Base-by-base conservation (phyloP, 345 rosid species). In the Ailanthus altissimus region DNA sequence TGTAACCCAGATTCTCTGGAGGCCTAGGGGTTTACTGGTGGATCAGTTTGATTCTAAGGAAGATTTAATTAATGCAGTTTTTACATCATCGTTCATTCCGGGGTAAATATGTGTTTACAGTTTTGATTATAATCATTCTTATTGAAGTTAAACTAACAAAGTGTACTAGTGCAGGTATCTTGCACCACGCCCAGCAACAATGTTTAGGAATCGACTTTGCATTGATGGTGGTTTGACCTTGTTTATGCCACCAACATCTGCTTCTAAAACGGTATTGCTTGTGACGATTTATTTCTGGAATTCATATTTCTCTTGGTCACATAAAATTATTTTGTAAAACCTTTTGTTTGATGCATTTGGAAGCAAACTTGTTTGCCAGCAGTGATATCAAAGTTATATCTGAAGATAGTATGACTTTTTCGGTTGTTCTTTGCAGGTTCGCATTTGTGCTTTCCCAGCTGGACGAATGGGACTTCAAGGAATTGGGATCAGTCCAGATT, bases 171-270 rank as follows among this genome's bases (percentile, higher is more conserved):
- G 81, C 93, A 93, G 98, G 64, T 96, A 93, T 89, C 97, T 93
- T 58, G 97, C 99, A 21, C 99, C 99, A 79, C 82, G 86, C 70
- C 98, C 97, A 45, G 98, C 92, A 71, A 96, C 98, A 16, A 79
- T 91, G 82, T 96, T 92, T 62, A 90, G 97, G 61, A 89, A 93
- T 81, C 89, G 91, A 73, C 84, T 93, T 38, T 96, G 97, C 83
- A 86, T 93, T 73, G 99, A 96, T 85, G 99, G 99, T 76, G 99
- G 98, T 63, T 86, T 92, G 83, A 93, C 99, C 21, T 85, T 96
- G 82, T 93, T 92, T 83, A 90, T 93, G 97, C 97, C 99, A 72
- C 99, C 99, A 70, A 90, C 99, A 66, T 86, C 97, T 78, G 98
- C 98, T 77, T 78, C 92, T 80, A 84, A 91, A 78, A 93, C 98